These are phyloP conservation scores for Magnusiomyces fungicola DNA, from an alignment of 1,139 yeast species.

Conservation along the genomic window DNA sequence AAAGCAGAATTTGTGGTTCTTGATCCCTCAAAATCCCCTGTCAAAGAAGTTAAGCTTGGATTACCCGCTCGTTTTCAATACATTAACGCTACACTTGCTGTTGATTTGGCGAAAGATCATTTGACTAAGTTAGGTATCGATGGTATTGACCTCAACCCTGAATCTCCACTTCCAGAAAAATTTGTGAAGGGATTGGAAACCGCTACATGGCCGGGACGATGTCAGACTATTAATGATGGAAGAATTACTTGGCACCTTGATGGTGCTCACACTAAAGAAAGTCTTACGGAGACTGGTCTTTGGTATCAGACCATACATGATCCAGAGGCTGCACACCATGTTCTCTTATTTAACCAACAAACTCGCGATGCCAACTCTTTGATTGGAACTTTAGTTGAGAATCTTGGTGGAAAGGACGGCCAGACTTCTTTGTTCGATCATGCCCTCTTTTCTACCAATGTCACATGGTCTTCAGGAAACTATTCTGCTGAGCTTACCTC, in stretches of 20 bases:
- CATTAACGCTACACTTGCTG: slow-evolving; percentile 82
- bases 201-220: slow-evolving; percentile 91
- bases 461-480: slow-evolving; percentile 78
- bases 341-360: slow-evolving; percentile 86
- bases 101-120: slow-evolving; percentile 62
- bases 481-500: slow-evolving; percentile 82
- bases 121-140: slow-evolving; percentile 42
- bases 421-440: slow-evolving; percentile 49
- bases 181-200: slow-evolving; percentile 57
- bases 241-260: slow-evolving; percentile 72
- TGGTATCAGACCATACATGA: slow-evolving; percentile 58
- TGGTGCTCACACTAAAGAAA: slow-evolving; percentile 94
- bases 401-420: slow-evolving; percentile 27
- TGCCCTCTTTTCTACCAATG: slow-evolving; percentile 82
- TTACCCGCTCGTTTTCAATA: slow-evolving; percentile 82
- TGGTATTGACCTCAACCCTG: slow-evolving; percentile 23
- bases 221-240: slow-evolving; percentile 58
- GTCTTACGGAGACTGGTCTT: slow-evolving; percentile 65
- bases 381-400: slow-evolving; percentile 45
- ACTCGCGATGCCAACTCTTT: slow-evolving; percentile 75
- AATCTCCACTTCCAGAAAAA: slow-evolving; percentile 45
- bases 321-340: slow-evolving; percentile 24
- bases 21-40: slow-evolving; percentile 25
- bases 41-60: slow-evolving; percentile 49
- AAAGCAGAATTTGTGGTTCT: slow-evolving; percentile 46